Conservation (phyloP, 2,329 filamentous ascomycete species). For the Thelonectria rubi region DNA sequence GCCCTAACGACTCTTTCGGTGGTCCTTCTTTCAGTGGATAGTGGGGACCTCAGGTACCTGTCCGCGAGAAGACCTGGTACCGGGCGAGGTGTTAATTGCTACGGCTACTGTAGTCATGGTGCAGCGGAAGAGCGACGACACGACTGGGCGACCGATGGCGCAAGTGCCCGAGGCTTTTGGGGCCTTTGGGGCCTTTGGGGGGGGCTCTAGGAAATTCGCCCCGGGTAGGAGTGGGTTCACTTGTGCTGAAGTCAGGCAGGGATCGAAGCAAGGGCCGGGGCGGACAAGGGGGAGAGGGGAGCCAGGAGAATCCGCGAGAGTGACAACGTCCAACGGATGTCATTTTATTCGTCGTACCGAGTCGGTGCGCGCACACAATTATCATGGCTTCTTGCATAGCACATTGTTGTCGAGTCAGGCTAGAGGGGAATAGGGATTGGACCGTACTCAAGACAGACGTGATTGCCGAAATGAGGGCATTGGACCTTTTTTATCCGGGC, state of each 20-base stretch:
- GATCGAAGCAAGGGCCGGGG: conserved; percentile 6
- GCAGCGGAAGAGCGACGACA: not conserved
- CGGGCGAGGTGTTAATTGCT: conserved; percentile 5
- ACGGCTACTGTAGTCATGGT: conserved; percentile 7
- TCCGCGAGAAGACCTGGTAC: no score
- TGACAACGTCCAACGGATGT: no score
- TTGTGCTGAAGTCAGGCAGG: conserved; percentile 17
- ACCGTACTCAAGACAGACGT: not conserved
- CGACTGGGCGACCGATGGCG: not conserved
- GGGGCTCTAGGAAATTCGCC: conserved; percentile 21
- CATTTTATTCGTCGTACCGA: not conserved
- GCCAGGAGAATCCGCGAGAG: not conserved
- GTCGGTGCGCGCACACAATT: not conserved
- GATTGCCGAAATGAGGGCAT: conserved; percentile 8
- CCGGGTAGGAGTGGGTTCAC: conserved; percentile 22
- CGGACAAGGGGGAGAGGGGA: conserved; percentile 15
- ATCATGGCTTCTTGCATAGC: conserved; percentile 3
- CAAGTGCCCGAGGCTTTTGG: not conserved
- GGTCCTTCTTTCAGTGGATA: conserved; percentile 22
- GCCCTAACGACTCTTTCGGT: conserved; percentile 18
- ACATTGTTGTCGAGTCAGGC: not conserved
- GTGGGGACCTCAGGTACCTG: conserved; percentile 17
- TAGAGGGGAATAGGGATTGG: not conserved
- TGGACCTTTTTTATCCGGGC: conserved; percentile 4
- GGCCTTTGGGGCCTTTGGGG: no score